phyloP scores from a whole-genome alignment of 2,329 filamentous ascomycete species.

The Xylariaceae sp. region DNA sequence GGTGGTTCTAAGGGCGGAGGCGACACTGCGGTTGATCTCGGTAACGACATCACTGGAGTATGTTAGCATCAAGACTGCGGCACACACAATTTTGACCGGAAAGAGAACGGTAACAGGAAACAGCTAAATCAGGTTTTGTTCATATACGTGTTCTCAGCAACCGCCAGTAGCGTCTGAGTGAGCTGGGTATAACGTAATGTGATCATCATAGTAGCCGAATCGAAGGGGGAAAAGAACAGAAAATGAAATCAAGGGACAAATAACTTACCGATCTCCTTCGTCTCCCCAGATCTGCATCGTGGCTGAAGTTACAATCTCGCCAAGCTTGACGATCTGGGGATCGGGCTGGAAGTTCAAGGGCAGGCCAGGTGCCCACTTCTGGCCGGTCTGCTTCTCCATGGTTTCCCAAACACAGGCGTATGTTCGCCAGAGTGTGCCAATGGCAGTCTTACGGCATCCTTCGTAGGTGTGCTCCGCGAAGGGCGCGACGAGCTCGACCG shows the following conservation, averaged over 20 bases:
- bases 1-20: conserved; percentile 83
- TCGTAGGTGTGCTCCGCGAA: conserved; percentile 88
- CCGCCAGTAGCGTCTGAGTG: conserved; percentile 90
- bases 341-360: conserved; percentile 77
- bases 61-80: conserved; percentile 17
- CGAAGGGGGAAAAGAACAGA: conserved; percentile 16
- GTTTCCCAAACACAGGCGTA: conserved; percentile 88
- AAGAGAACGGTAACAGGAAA: not conserved
- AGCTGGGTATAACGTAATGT: conserved; percentile 96
- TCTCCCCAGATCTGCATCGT: conserved; percentile 84
- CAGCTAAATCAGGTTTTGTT: conserved; percentile 41
- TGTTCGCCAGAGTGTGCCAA: conserved; percentile 87
- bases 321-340: conserved; percentile 75
- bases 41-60: conserved; percentile 72
- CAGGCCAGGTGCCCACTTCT: conserved; percentile 86
- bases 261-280: conserved; percentile 85
- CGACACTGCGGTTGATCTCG: conserved; percentile 90
- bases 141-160: conserved; percentile 82
- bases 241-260: conserved; percentile 30
- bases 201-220: conserved; percentile 66
- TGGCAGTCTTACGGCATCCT: conserved; percentile 84
- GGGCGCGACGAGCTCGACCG: conserved; percentile 72
- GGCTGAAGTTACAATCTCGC: conserved; percentile 75
- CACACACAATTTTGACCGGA: not conserved
- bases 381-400: conserved; percentile 69